These are phyloP conservation scores for Saccharomyces hybrid DNA, from an alignment of 1,139 yeast species.

Conservation along the genomic window DNA sequence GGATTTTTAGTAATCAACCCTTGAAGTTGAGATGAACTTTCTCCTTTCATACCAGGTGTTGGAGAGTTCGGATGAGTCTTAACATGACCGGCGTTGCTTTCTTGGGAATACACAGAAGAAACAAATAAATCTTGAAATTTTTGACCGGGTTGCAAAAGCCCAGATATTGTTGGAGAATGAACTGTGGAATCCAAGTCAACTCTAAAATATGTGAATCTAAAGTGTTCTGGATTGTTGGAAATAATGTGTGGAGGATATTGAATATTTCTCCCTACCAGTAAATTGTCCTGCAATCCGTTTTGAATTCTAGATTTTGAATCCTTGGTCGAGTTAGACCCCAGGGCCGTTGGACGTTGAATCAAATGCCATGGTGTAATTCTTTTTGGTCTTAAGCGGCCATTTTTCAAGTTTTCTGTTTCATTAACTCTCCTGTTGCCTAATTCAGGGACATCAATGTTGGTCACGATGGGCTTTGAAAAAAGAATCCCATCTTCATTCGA, in stretches of 20 bases:
- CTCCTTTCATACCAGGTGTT: neutral
- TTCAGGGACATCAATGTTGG: constrained; percentile 37
- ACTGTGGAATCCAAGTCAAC: constrained; percentile 87
- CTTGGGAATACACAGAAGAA: constrained; percentile 32
- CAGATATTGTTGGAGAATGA: constrained; percentile 84
- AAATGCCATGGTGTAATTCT: constrained; percentile 72
- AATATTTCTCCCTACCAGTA: constrained; percentile 28
- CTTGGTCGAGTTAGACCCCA: constrained; percentile 9
- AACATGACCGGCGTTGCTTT: constrained; percentile 12
- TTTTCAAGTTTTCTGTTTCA: constrained; percentile 52
- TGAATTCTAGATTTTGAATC: constrained; percentile 8
- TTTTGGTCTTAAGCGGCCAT: constrained; percentile 64
- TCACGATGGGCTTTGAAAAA: constrained; percentile 36
- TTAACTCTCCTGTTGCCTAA: constrained; percentile 44
- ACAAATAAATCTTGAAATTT: constrained; percentile 44
- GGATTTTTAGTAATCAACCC: neutral
- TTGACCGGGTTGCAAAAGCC: constrained; percentile 54
- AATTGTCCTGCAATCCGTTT: constrained; percentile 21
- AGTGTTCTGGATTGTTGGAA: constrained; percentile 39
- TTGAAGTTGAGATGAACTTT: neutral
- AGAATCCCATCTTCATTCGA: constrained; percentile 27
- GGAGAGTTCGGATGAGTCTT: constrained; percentile 7
- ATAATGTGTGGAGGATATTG: constrained; percentile 37
- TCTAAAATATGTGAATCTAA: constrained; percentile 82
- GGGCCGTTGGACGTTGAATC: constrained; percentile 20